Evolutionary conservation across 2,329 filamentous ascomycete species (phyloP), one percentile per base, ranked within the genome.

Genomic region (Arthroderma uncinatum): DNA sequence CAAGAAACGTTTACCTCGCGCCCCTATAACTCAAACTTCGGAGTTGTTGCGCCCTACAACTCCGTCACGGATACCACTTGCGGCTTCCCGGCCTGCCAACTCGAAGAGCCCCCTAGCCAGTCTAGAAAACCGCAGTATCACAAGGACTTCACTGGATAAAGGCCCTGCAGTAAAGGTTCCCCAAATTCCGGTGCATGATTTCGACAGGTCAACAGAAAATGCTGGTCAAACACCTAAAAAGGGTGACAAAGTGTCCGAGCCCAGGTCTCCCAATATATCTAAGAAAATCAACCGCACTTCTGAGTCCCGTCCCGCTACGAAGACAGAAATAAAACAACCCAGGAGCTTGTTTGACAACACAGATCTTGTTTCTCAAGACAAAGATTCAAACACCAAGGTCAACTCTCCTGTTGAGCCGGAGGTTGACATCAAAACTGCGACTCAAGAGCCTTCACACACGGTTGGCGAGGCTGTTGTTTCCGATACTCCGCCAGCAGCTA

Each of bases 151-250:
- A 7, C 6, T 34, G 12, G 28, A 50, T 19, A 28, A 50, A 33
- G 9, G 6, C 4, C 28, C n/a, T 2, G 14, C 25, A 16, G 47
- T 33, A 2, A 50, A 50, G 9, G 14, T 33, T 50, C 47, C 47
- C 25, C n/a, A 50, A 33, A 50, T 10, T 30, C 47, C 47, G 2
- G 14, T 8, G 12, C 47, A 50, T 8, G 47, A 16, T 33, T 16
- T 33, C 2, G 47, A 50, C 25, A 33, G 47, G 8, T 50, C 47
- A 6, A 33, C 23, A 30, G 47, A 50, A 33, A 50, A 50, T 33
- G 47, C 25, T n/a, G 47, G 47, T 25, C 47, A 50, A 50, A 50
- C 47, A 12, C 47, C 47, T 16, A 50, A 50, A 9, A 50, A 50
- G n/a, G 47, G 8, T 9, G 47, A 50, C 1, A 28, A 19, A 30